Base-by-base conservation (phyloP, 768 basidiomycete genomes). In the Tephrocybe sp. region DNA sequence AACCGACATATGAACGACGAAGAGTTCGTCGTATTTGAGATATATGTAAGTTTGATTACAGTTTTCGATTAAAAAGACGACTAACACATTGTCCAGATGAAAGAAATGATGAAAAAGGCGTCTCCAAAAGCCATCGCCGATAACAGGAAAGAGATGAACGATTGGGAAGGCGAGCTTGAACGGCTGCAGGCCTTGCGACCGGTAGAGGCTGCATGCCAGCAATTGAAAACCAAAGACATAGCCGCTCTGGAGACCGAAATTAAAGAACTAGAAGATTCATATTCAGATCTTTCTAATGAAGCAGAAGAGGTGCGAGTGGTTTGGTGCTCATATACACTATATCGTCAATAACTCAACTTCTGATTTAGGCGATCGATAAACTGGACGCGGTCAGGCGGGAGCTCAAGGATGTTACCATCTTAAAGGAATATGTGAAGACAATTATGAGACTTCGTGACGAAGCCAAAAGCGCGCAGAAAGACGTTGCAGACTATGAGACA, bases 161-260 rank as follows among this genome's bases (percentile, higher is more conserved):
- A 71, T 12, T 96, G 92, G 92, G 73, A 82, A 56, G 54, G 49
- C 0, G 84, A 83, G 51, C 55, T 89, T 31, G 68, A 70, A 19
- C 68, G 72, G 0, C 65, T 91, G 19, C 88, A 89, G 56, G 68
- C 61, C 3, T 67, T 92, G 16, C 64, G 80, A 20, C 84, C 89
- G 14, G 57, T 77, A 14, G 80, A 86, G 45, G 74, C 73, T 3
- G 68, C 77, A 8, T 69, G 75, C 44, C 73, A 80, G 39, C 79
- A 81, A 31, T 63, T 95, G 31, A 78, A 75, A 58, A 53, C 60
- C 12, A 71, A 65, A 0, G 89, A 92, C n/a, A 73, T 95, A 3
- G 88, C 90, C 5, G 69, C 65, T 2, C 65, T 91, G 13, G 82
- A 91, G 59, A 68, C 72, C 14, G 75, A 85, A 48, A 79, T 92